A percentile compares a stretch with the other conserved stretches of the same genome.
phyloP scores from a whole-genome alignment of 2,329 filamentous ascomycete genomes.

The Kalmusia sp. region DNA sequence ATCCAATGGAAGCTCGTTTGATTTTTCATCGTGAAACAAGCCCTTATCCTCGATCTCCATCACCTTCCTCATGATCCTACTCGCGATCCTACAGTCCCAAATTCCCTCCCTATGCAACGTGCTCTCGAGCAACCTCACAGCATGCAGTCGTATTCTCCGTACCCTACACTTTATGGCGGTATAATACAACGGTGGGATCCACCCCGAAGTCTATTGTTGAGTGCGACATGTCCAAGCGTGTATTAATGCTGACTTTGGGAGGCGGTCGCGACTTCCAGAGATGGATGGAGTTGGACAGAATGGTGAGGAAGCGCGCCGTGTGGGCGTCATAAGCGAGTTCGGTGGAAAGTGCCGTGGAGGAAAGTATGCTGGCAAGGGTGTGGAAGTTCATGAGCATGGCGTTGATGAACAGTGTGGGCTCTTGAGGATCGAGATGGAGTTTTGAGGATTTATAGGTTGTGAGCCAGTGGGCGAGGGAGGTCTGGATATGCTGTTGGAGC shows the following conservation, averaged over 20 bases:
- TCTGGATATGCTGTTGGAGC: not conserved
- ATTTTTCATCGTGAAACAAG: not conserved
- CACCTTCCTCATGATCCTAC: conserved; percentile 44
- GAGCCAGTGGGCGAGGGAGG: not conserved
- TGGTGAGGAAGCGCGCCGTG: not conserved
- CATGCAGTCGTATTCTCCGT: conserved; percentile 47
- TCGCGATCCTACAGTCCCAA: conserved; percentile 47
- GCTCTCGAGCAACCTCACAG: conserved; percentile 38
- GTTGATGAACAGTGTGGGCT: conserved; percentile 2
- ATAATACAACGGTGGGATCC: conserved; percentile 55
- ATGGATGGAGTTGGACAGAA: conserved; percentile 34
- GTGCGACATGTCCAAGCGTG: conserved; percentile 29
- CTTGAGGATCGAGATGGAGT: not conserved
- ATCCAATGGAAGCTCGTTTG: conserved; percentile 1
- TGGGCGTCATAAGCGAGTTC: conserved; percentile 26
- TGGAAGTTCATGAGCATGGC: conserved; percentile 8
- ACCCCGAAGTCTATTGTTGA: conserved; percentile 52
- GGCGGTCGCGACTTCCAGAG: conserved; percentile 27
- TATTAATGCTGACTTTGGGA: no score
- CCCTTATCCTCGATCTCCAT: conserved; percentile 28
- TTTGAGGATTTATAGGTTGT: not conserved
- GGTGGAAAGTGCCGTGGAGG: not conserved
- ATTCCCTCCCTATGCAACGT: conserved; percentile 50
- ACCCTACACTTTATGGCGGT: conserved; percentile 55
- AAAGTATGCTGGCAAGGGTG: conserved; percentile 14